A percentile compares a stretch with the other conserved stretches of the same genome.
phyloP scores from a whole-genome alignment of 192 early-diverging fungal genomes.

The Coemansia sp. region DNA sequence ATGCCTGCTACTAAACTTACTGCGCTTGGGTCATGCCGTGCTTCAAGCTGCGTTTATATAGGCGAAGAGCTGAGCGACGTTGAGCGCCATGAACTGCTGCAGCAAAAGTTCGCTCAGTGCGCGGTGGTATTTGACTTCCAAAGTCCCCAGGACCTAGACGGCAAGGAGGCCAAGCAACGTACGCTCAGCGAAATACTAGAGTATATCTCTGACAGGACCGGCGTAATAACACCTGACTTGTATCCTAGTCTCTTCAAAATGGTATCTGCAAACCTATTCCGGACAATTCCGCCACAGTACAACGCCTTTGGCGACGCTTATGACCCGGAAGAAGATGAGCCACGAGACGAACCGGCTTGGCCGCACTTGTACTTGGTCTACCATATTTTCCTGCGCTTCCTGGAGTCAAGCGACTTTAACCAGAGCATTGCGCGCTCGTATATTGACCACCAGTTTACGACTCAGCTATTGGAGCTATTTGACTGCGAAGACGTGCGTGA shows the following conservation, averaged over 20 bases:
- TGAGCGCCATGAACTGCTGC: slow-evolving; percentile 84
- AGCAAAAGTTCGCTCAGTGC: slow-evolving; percentile 91
- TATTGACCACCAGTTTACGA: slow-evolving; percentile 89
- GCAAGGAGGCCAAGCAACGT: slow-evolving; percentile 95
- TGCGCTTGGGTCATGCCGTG: background rate
- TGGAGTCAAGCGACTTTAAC: slow-evolving; percentile 98
- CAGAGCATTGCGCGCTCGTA: slow-evolving; percentile 93
- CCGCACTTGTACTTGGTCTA: slow-evolving; percentile 98
- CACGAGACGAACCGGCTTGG: slow-evolving; percentile 94
- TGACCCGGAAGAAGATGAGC: slow-evolving; percentile 99
- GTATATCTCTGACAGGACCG: slow-evolving; percentile 85
- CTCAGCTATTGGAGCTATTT: slow-evolving; percentile 93
- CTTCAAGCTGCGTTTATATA: slow-evolving; percentile 10
- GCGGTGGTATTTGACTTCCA: slow-evolving; percentile 94
- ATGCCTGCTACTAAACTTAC: slow-evolving; percentile 13
- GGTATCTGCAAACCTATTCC: slow-evolving; percentile 94
- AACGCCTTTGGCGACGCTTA: slow-evolving; percentile 94
- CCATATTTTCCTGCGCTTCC: slow-evolving; percentile 96
- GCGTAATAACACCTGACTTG: slow-evolving; percentile 82
- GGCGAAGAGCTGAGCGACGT: slow-evolving; percentile 71
- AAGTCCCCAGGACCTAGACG: slow-evolving; percentile 83
- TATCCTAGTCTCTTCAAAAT: slow-evolving; percentile 94
- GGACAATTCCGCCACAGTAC: slow-evolving; percentile 93
- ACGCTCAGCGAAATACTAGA: slow-evolving; percentile 89
- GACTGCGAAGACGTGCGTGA: slow-evolving; percentile 98